Conservation (phyloP, 1,284 basidiomycete species). For the Papiliotrema laurentii region DNA sequence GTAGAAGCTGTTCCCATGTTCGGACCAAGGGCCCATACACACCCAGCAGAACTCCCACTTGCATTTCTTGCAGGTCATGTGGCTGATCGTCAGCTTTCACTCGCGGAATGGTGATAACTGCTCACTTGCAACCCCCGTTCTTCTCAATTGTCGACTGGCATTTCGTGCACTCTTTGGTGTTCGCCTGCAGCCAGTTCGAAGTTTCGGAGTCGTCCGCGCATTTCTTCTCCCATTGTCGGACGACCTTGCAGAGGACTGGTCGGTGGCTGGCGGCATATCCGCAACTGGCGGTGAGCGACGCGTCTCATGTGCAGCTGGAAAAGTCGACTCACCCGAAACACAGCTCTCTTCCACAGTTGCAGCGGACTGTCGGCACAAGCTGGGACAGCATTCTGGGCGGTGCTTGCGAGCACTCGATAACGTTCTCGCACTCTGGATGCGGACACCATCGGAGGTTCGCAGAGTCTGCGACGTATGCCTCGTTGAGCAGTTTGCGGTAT, state of each 20-base stretch:
- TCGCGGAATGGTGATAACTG: constrained; percentile 17
- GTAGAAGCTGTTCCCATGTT: constrained; percentile 96
- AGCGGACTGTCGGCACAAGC: constrained; percentile 84
- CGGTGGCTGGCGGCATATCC: constrained; percentile 79
- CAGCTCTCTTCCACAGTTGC: constrained; percentile 67
- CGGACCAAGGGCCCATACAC: constrained; percentile 83
- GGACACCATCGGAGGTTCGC: constrained; percentile 88
- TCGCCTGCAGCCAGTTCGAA: constrained; percentile 98
- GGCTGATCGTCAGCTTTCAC: constrained; percentile 54
- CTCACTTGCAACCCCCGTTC: constrained; percentile 99
- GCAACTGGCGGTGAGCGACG: constrained; percentile 50
- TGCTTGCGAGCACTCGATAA: constrained; percentile 80
- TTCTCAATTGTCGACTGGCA: constrained; percentile 98
- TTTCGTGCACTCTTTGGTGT: constrained; percentile 95
- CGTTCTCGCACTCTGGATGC: constrained; percentile 64
- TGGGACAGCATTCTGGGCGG: constrained; percentile 68
- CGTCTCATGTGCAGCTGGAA: not conserved
- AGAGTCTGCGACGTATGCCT: constrained; percentile 85
- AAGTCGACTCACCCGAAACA: constrained; percentile 65
- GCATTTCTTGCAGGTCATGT: constrained; percentile 99
- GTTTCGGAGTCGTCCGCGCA: constrained; percentile 97
- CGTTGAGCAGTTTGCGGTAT: constrained; percentile 80
- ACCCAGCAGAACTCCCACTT: constrained; percentile 74
- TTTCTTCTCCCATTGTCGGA: constrained; percentile 93
- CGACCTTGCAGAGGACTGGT: constrained; percentile 82